Conservation (phyloP, 441 rosid genomes). For the Bocquillonia castaneifolia region DNA sequence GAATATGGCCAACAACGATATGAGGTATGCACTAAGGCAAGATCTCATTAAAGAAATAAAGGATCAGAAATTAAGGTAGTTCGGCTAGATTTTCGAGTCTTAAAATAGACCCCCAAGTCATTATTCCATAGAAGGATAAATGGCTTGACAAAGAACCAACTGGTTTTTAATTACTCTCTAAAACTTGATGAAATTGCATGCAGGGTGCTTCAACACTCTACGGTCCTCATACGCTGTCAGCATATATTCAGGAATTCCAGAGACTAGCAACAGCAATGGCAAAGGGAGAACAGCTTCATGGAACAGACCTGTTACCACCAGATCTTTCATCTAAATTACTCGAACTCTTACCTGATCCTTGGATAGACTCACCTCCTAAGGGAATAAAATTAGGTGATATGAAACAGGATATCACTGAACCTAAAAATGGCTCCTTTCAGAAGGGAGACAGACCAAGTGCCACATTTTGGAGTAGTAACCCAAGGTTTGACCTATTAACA, state of each 20-base stretch:
- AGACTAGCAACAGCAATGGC: conserved; percentile 49
- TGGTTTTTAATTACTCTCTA: background rate
- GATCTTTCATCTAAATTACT: conserved; percentile 44
- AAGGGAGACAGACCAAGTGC: conserved; percentile 40
- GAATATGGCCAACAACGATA: conserved; percentile 50
- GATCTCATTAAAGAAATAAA: background rate
- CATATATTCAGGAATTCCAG: conserved; percentile 52
- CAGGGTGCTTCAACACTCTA: conserved; percentile 65
- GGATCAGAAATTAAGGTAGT: too few relatives aligned
- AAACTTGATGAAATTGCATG: background rate
- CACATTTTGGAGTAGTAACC: conserved; percentile 52
- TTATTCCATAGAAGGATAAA: too few relatives aligned
- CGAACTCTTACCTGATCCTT: conserved; percentile 31
- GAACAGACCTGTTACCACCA: conserved; percentile 36
- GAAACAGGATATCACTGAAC: conserved; percentile 34
- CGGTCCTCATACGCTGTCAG: conserved; percentile 54
- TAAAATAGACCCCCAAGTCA: too few relatives aligned
- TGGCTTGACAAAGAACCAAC: too few relatives aligned
- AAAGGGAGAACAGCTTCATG: conserved; percentile 22
- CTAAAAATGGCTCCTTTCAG: conserved; percentile 32
- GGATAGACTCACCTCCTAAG: conserved; percentile 37
- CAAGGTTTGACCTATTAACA: conserved; percentile 51
- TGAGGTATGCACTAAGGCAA: conserved; percentile 30
- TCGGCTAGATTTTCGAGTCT: too few relatives aligned
- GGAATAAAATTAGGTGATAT: conserved; percentile 45